Conservation (phyloP, 306 rosid species). For the Gynostemma pentaphyllum region DNA sequence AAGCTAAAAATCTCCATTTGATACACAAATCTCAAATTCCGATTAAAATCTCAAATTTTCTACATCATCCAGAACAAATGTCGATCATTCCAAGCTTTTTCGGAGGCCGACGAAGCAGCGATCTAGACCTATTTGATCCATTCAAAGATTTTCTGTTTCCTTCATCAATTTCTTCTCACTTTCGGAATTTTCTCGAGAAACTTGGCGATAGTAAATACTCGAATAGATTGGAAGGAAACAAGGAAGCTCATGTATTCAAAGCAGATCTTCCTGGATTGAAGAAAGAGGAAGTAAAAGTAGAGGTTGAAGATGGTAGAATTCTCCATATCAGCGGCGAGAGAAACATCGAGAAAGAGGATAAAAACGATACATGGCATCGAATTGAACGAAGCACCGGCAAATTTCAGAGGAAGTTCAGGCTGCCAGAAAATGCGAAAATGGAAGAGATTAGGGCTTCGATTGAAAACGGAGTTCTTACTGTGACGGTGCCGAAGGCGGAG, state of each 20-base stretch:
- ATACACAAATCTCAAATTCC: background rate
- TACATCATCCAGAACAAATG: background rate
- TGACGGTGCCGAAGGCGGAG: slow-evolving; percentile 16
- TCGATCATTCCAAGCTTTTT: slow-evolving; percentile 23
- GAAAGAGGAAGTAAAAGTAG: slow-evolving; percentile 26
- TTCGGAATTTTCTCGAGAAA: slow-evolving; percentile 7
- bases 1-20: background rate
- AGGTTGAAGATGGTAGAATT: slow-evolving; percentile 20
- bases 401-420: slow-evolving; percentile 24
- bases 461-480: slow-evolving; percentile 30
- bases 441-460: slow-evolving; percentile 19
- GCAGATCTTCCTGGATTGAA: slow-evolving; percentile 17
- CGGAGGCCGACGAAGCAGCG: slow-evolving; percentile 13
- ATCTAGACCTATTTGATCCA: slow-evolving; percentile 16
- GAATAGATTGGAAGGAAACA: slow-evolving; percentile 29
- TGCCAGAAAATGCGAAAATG: slow-evolving; percentile 20
- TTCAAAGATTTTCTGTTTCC: slow-evolving; percentile 14
- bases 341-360: slow-evolving; percentile 25
- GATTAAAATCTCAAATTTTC: background rate
- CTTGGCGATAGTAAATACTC: slow-evolving; percentile 6
- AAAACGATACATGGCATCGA: slow-evolving; percentile 27
- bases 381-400: slow-evolving; percentile 23
- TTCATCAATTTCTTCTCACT: background rate
- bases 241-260: slow-evolving; percentile 25
- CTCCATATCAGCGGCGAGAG: slow-evolving; percentile 28